These are phyloP conservation scores for Mortierella sp. DNA, from an alignment of 371 early-diverging fungal species.

Conservation along the genomic window DNA sequence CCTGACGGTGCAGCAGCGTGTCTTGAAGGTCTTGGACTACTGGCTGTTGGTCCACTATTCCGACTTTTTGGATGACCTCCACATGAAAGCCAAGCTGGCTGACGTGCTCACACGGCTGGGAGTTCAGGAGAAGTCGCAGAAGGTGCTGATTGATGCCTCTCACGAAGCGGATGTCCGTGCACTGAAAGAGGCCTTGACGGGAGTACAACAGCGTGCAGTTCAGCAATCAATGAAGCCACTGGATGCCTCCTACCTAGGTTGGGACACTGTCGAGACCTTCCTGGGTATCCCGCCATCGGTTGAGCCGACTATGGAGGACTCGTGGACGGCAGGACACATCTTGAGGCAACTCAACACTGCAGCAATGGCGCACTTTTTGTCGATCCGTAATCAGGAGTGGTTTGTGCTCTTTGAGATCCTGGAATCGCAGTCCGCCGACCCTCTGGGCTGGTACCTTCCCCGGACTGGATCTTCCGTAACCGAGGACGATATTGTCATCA, in stretches of 20 bases:
- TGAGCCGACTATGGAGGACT: constrained; percentile 28
- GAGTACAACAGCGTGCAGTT: constrained; percentile 23
- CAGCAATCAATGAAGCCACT: constrained; percentile 31
- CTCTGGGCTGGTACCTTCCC: constrained; percentile 81
- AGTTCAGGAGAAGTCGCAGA: constrained; percentile 28
- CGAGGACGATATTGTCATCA: constrained; percentile 73
- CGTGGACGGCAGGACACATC: constrained; percentile 26
- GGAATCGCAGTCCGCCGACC: constrained; percentile 79
- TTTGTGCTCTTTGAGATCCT: constrained; percentile 76
- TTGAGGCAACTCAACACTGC: constrained; percentile 49
- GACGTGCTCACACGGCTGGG: constrained; percentile 30
- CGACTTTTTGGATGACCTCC: constrained; percentile 77
- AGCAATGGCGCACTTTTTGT: constrained; percentile 63
- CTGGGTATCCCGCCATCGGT: constrained; percentile 8
- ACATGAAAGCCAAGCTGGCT: constrained; percentile 37
- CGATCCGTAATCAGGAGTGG: constrained; percentile 81
- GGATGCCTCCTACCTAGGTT: constrained; percentile 17
- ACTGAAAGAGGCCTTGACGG: constrained; percentile 8
- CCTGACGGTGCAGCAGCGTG: constrained; percentile 59
- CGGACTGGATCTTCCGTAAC: constrained; percentile 59
- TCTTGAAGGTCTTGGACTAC: constrained; percentile 72
- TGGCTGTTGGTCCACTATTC: constrained; percentile 75
- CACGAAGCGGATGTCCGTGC: constrained; percentile 5
- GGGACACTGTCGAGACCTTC: constrained; percentile 32
- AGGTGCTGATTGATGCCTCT: constrained; percentile 11